Conservation (phyloP, 495 filamentous ascomycete species). For the Hypoxylon cercidicola region DNA sequence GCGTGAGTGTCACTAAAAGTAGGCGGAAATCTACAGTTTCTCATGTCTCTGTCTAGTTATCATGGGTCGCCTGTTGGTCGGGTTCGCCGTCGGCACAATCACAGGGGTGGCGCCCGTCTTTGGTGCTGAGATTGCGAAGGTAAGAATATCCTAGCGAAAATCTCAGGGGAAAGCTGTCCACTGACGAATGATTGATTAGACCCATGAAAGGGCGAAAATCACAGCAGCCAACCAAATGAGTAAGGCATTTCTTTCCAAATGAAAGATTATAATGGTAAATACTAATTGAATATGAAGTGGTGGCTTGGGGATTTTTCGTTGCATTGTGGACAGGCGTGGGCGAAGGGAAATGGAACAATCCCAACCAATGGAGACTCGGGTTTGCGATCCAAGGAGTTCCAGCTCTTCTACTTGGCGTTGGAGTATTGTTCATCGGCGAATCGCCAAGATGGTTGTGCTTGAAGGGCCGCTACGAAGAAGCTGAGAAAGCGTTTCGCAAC, state of each 20-base stretch:
- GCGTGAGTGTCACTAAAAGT: slow-evolving; percentile 38
- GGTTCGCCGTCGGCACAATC: slow-evolving; percentile 61
- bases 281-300: slow-evolving; percentile 53
- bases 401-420: slow-evolving; percentile 58
- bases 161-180: slow-evolving; percentile 44
- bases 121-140: slow-evolving; percentile 51
- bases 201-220: slow-evolving; percentile 59
- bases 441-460: slow-evolving; percentile 68
- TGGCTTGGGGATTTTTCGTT: slow-evolving; percentile 62
- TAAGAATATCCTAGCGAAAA: slow-evolving; percentile 44
- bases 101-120: slow-evolving; percentile 63
- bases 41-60: slow-evolving; percentile 50
- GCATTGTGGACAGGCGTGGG: slow-evolving; percentile 57
- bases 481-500: slow-evolving; percentile 51
- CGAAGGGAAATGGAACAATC: slow-evolving; percentile 48
- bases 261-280: background rate
- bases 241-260: slow-evolving; percentile 6
- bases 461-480: slow-evolving; percentile 58
- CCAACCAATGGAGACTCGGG: slow-evolving; percentile 64
- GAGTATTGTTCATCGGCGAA: slow-evolving; percentile 64
- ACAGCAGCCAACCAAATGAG: slow-evolving; percentile 56
- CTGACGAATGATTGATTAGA: slow-evolving; percentile 51
- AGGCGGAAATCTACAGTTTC: background rate
- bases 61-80: slow-evolving; percentile 62
- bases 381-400: slow-evolving; percentile 65